phyloP scores from a whole-genome alignment of 306 rosid species.

The Vicia villosa region DNA sequence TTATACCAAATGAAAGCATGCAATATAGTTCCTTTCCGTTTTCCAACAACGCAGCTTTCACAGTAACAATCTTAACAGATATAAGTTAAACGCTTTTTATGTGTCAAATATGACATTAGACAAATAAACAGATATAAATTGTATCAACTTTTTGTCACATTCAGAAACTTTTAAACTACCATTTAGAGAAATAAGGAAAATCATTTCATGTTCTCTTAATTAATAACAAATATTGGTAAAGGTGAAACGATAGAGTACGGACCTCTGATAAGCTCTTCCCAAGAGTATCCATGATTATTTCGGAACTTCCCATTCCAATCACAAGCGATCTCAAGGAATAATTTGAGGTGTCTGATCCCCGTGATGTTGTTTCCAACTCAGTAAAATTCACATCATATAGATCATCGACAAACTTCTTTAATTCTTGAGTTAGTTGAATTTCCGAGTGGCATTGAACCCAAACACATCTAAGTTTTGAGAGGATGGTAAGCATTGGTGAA shows the following conservation, averaged over 20 bases:
- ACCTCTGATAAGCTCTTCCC: conserved; percentile 27
- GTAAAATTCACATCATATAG: not conserved
- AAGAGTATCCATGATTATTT: not conserved
- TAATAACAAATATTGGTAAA: not conserved
- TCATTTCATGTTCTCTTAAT: not conserved
- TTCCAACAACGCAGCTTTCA: not conserved
- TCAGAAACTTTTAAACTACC: not conserved
- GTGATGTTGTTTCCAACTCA: not conserved
- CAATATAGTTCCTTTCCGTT: too few relatives aligned
- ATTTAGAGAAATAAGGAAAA: too few relatives aligned
- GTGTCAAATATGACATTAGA: too few relatives aligned
- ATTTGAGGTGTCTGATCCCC: not conserved
- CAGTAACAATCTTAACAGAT: not conserved
- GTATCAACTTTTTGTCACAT: too few relatives aligned
- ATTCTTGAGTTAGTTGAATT: not conserved
- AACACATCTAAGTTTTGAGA: conserved; percentile 10
- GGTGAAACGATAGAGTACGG: not conserved
- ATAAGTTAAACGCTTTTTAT: too few relatives aligned
- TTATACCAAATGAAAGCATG: not conserved
- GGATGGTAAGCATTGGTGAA: not conserved
- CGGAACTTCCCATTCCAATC: conserved; percentile 19
- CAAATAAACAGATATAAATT: too few relatives aligned
- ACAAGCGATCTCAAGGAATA: conserved; percentile 3
- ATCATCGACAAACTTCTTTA: not conserved
- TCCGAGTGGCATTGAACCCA: not conserved